Evolutionary conservation across 202 grass and related monocot species (phyloP).

Genomic region (Carex arenaria): DNA sequence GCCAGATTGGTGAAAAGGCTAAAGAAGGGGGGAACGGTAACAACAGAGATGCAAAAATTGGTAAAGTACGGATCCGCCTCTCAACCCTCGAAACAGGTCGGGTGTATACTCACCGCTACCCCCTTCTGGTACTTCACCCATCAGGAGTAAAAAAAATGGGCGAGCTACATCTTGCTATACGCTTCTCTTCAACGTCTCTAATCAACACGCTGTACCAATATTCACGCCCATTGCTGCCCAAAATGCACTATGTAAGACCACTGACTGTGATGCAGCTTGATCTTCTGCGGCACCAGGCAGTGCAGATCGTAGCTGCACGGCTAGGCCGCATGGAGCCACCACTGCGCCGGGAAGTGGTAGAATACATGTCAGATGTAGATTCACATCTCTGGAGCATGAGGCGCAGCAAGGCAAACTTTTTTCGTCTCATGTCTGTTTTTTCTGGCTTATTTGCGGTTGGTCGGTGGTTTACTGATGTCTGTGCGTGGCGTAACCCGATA

Average conservation of each 20-base stretch:
- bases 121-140: constrained; percentile 84
- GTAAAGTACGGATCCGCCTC: constrained; percentile 89
- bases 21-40: constrained; percentile 38
- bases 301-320: constrained; percentile 82
- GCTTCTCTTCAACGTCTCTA: constrained; percentile 82
- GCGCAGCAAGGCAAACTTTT: constrained; percentile 91
- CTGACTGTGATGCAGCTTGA: constrained; percentile 85
- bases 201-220: constrained; percentile 87
- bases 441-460: constrained; percentile 61
- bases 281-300: constrained; percentile 74
- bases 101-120: constrained; percentile 90
- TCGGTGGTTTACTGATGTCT: constrained; percentile 82
- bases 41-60: constrained; percentile 76
- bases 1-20: constrained; percentile 63
- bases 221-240: constrained; percentile 75
- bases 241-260: constrained; percentile 91
- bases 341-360: constrained; percentile 90
- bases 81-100: constrained; percentile 92
- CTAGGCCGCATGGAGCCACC: constrained; percentile 94
- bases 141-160: constrained; percentile 99
- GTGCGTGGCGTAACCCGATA: constrained; percentile 80
- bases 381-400: constrained; percentile 98
- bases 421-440: constrained; percentile 86
- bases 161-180: constrained; percentile 84
- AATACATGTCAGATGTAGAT: constrained; percentile 93